phyloP scores from a whole-genome alignment of 495 filamentous ascomycete genomes.

The Penicillium psychrofluorescens region DNA sequence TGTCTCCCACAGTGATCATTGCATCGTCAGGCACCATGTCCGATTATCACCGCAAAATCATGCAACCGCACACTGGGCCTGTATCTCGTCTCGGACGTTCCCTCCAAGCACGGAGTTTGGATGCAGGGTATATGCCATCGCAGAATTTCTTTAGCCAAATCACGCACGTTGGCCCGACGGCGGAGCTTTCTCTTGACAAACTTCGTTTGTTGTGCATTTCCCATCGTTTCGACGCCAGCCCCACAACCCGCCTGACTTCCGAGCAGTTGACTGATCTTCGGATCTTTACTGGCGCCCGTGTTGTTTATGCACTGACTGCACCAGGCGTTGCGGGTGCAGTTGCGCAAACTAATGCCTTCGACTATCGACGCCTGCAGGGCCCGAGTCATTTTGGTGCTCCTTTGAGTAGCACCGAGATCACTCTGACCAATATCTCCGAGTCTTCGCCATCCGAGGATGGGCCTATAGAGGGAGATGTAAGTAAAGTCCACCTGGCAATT shows the following conservation, averaged over 20 bases:
- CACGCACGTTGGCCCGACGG: slow-evolving; percentile 49
- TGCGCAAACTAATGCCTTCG: slow-evolving; percentile 74
- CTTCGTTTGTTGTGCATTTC: slow-evolving; percentile 51
- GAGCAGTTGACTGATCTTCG: slow-evolving; percentile 69
- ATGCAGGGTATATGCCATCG: slow-evolving; percentile 58
- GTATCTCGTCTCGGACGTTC: slow-evolving; percentile 57
- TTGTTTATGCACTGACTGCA: slow-evolving; percentile 80
- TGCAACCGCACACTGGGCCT: slow-evolving; percentile 39
- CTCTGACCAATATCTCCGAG: slow-evolving; percentile 52
- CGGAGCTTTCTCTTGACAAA: slow-evolving; percentile 62
- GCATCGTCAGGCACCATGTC: slow-evolving; percentile 67
- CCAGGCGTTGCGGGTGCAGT: slow-evolving; percentile 78
- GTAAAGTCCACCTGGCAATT: slow-evolving; percentile 1
- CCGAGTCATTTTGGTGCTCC: slow-evolving; percentile 76
- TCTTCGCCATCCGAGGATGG: slow-evolving; percentile 44
- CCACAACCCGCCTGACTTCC: slow-evolving; percentile 46
- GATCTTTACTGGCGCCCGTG: slow-evolving; percentile 68
- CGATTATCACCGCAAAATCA: slow-evolving; percentile 53
- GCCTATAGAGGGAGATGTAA: slow-evolving; percentile 54
- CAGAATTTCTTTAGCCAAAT: slow-evolving; percentile 34
- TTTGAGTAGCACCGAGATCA: slow-evolving; percentile 69
- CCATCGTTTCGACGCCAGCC: slow-evolving; percentile 26
- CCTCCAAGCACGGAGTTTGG: slow-evolving; percentile 60
- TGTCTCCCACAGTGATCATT: slow-evolving; percentile 78
- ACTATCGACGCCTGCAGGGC: slow-evolving; percentile 61